phyloP scores from a whole-genome alignment of 2,329 filamentous ascomycete genomes.

The Exophiala oligosperma region DNA sequence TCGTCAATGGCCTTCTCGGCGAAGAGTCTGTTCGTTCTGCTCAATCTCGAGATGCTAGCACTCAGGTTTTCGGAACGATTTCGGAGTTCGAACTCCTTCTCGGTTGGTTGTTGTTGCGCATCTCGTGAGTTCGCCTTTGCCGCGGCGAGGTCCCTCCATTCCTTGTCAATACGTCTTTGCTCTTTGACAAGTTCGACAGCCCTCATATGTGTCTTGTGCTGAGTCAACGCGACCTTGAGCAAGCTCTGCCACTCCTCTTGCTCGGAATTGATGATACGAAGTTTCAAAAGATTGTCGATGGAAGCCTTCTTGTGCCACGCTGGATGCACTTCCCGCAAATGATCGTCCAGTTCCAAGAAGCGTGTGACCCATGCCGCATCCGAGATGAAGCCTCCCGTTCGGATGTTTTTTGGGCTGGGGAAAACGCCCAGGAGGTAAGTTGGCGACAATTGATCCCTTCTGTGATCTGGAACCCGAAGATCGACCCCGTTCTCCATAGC shows the following conservation, averaged over 20 bases:
- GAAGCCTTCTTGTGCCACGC: constrained; percentile 10
- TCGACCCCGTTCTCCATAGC: constrained; percentile 5
- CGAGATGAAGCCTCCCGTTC: constrained; percentile 6
- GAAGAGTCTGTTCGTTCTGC: constrained; percentile 15
- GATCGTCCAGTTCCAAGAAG: constrained; percentile 14
- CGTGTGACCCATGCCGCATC: constrained; percentile 17
- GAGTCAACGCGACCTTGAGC: constrained; percentile 10
- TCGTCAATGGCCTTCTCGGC: constrained; percentile 28
- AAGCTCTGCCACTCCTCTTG: constrained; percentile 16
- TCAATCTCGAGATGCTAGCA: constrained; percentile 5
- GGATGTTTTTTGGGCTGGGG: constrained; percentile 9
- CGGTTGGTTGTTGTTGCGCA: no score
- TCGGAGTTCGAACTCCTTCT: constrained; percentile 4
- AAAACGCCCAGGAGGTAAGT: constrained; percentile 14
- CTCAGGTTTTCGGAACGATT: constrained; percentile 5
- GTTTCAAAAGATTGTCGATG: background rate
- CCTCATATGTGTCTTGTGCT: constrained; percentile 15
- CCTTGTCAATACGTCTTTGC: constrained; percentile 11
- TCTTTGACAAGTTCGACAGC: constrained; percentile 18
- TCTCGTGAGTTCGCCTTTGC: background rate
- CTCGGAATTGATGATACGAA: constrained; percentile 3
- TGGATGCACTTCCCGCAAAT: constrained; percentile 8
- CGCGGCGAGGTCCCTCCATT: constrained; percentile 9
- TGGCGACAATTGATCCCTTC: constrained; percentile 6
- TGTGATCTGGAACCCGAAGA: background rate